Percentiles rank a stretch among this genome's conserved stretches.
These are phyloP conservation scores for Suillus cothurnatus DNA, from an alignment of 768 basidiomycete genomes.

Conservation along the genomic window DNA sequence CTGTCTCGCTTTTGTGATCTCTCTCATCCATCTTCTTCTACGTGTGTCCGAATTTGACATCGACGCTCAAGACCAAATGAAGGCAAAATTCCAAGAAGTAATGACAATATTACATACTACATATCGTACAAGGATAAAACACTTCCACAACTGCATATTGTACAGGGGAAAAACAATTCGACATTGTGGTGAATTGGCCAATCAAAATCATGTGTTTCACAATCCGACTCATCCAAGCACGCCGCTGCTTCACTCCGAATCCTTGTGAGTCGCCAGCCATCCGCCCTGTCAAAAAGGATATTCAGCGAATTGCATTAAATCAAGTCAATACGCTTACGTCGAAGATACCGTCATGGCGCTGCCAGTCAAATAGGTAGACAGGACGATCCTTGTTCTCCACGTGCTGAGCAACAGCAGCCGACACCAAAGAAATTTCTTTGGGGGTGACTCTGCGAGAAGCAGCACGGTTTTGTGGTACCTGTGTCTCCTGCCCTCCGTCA, in stretches of 20 bases:
- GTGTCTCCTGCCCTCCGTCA: constrained; percentile 10
- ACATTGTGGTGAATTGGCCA: neutral
- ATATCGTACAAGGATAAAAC: neutral
- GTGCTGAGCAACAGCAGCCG: constrained; percentile 25
- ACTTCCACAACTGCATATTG: no score
- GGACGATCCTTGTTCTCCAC: constrained; percentile 18
- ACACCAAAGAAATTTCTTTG: constrained; percentile 22
- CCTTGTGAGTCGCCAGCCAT: constrained; percentile 10
- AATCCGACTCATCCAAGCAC: neutral
- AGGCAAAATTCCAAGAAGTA: no score
- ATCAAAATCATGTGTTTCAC: neutral
- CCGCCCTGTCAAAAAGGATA: constrained; percentile 3
- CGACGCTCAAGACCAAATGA: no score
- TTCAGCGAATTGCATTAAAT: neutral
- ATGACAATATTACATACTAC: no score
- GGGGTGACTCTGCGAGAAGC: constrained; percentile 20
- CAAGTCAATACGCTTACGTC: constrained; percentile 15
- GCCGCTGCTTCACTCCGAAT: neutral
- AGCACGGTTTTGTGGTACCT: constrained; percentile 8
- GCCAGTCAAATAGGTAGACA: constrained; percentile 25
- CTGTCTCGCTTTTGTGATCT: no score
- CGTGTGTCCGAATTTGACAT: no score
- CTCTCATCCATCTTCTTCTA: no score
- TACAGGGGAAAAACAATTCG: neutral
- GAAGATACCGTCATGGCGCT: constrained; percentile 22